Conservation (phyloP, 2,329 filamentous ascomycete genomes). For the Aspergillus fumigatiaffinis region DNA sequence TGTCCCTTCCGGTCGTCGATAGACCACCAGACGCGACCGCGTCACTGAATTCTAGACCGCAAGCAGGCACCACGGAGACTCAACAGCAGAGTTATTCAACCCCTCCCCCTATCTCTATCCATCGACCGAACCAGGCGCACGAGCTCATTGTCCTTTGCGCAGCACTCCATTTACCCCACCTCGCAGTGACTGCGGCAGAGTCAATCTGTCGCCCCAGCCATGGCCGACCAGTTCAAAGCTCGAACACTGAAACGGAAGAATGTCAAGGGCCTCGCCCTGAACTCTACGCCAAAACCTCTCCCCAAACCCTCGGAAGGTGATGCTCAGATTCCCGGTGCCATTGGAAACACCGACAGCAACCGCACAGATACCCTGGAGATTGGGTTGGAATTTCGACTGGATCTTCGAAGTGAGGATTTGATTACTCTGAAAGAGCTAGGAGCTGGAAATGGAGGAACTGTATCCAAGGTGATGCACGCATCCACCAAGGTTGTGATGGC, state of each 20-base stretch:
- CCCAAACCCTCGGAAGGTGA: slow-evolving; percentile 70
- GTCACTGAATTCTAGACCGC: neutral
- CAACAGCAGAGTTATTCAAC: neutral
- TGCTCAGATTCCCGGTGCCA: slow-evolving; percentile 56
- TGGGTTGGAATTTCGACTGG: slow-evolving; percentile 92
- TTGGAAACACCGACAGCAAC: slow-evolving; percentile 56
- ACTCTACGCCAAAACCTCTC: slow-evolving; percentile 66
- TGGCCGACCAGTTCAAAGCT: slow-evolving; percentile 60
- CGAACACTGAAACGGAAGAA: slow-evolving; percentile 98
- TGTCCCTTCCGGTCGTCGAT: neutral
- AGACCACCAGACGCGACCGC: neutral
- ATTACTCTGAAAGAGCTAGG: slow-evolving; percentile 92
- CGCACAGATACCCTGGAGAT: slow-evolving; percentile 79
- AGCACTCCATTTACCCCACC: slow-evolving; percentile 2
- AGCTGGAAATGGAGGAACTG: slow-evolving; percentile 92
- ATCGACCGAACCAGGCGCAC: neutral
- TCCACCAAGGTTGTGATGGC: slow-evolving; percentile 97
- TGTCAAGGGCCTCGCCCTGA: slow-evolving; percentile 89
- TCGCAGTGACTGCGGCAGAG: slow-evolving; percentile 2
- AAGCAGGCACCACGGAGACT: neutral
- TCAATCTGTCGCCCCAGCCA: slow-evolving; percentile 24
- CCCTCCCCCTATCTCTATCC: neutral
- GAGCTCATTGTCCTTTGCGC: neutral
- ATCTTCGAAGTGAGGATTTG: slow-evolving; percentile 86
- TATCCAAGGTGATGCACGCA: slow-evolving; percentile 95